Base-by-base conservation (phyloP, 2,329 filamentous ascomycete genomes). In the Leptographium radiaticola region DNA sequence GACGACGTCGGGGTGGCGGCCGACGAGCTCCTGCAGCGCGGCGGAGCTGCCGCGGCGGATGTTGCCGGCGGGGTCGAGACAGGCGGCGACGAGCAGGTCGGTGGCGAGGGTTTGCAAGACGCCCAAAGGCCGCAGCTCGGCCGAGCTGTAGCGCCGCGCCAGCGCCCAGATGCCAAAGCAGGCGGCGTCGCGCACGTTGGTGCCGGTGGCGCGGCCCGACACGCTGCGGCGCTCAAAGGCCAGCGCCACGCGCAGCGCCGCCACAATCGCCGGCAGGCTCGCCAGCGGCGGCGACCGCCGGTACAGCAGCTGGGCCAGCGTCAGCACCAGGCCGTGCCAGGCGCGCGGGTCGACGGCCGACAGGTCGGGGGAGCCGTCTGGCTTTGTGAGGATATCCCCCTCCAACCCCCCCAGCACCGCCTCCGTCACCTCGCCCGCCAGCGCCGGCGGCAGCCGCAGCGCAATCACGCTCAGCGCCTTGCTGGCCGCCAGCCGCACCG, bases 111-210 rank as follows among this genome's bases (percentile, higher is more conserved):
- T 15, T 6, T 49, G 43, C 20, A 45, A 59, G 2, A 72, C 71
- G 1, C 79, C 71, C 1, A 94, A 77, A 0, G 73, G 72, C 12
- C 85, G 73, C 8, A 97, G 75, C 66, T 97, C 91, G 0, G 72
- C 64, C 0, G 89, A 95, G 1, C 80, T 83, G 62, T 97, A 98
- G 53, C 91, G 84, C 53, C 93, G 79, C 25, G 91, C 88, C 9
- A 97, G 67, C 1, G 90, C 86, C 93, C 93, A 98, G 30, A 97
- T 84, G 8, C 93, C 93, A 65, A 97, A 98, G 65, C 90, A 96
- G 4, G 93, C 89, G 13, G 93, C 91, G 70, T 98, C 93, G 48
- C 93, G 81, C 16, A 98, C 90, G 61, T 94, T 95, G 1, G 87
- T 85, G 2, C 93, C 93, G 12, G 91, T 75, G 4, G 88, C 90